phyloP scores from a whole-genome alignment of 2,329 filamentous ascomycete species.

The Fusarium illudens region DNA sequence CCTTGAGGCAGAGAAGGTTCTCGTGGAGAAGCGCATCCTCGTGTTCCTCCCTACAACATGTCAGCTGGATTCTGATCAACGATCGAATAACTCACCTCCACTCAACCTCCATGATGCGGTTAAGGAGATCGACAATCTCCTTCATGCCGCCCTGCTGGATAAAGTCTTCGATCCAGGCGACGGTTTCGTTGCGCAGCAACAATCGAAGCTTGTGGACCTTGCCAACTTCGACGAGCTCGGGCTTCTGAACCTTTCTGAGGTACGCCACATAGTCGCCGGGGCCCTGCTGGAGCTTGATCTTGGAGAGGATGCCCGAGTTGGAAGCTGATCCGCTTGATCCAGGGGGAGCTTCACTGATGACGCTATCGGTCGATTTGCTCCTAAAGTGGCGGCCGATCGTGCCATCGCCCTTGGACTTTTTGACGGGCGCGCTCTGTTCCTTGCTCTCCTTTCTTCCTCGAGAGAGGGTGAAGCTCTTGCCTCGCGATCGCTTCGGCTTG shows the following conservation, averaged over 20 bases:
- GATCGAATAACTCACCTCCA: conserved; percentile 77
- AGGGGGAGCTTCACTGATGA: conserved; percentile 67
- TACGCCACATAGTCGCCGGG: conserved; percentile 89
- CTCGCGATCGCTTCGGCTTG: conserved; percentile 60
- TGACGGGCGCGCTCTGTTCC: conserved; percentile 72
- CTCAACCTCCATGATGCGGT: conserved; percentile 93
- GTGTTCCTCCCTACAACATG: conserved; percentile 79
- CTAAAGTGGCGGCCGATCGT: conserved; percentile 71
- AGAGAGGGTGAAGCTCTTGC: conserved; percentile 77
- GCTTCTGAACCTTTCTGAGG: conserved; percentile 80
- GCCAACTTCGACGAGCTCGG: conserved; percentile 88
- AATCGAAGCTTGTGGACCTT: conserved; percentile 93
- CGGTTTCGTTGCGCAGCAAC: conserved; percentile 90
- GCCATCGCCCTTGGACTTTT: conserved; percentile 75
- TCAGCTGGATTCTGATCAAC: conserved; percentile 6
- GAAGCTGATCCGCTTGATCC: conserved; percentile 61
- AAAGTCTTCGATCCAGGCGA: conserved; percentile 94
- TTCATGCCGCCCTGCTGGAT: conserved; percentile 90
- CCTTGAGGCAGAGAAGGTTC: conserved; percentile 90
- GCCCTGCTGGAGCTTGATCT: conserved; percentile 76
- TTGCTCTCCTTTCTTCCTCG: conserved; percentile 69
- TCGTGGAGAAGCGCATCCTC: conserved; percentile 94
- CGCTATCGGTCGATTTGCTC: conserved; percentile 76
- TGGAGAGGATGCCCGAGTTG: conserved; percentile 67
- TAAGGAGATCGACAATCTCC: conserved; percentile 84